phyloP scores from a whole-genome alignment of 805 yeast genomes.

The Nakazawaea ernobii region DNA sequence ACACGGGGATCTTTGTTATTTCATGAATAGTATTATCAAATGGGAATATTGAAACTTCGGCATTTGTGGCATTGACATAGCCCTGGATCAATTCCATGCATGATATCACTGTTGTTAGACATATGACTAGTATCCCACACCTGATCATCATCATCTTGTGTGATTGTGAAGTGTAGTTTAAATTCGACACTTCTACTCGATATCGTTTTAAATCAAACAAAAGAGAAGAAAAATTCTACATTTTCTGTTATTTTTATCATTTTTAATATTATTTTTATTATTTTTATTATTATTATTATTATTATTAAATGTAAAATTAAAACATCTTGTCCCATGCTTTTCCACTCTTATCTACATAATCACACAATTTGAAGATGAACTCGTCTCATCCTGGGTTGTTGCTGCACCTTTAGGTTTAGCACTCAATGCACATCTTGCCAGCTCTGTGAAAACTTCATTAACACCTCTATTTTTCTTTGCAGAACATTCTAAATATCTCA shows the following conservation, averaged over 20 bases:
- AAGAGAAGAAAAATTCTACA: no score
- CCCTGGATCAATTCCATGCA: not conserved
- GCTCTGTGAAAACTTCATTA: constrained; percentile 98
- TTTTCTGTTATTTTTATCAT: no score
- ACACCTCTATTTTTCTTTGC: constrained; percentile 97
- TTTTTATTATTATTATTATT: not conserved
- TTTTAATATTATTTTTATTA: not conserved
- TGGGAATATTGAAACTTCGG: not conserved
- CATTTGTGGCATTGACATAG: not conserved
- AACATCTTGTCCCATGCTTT: not conserved
- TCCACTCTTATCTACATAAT: constrained; percentile 28
- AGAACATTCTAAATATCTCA: constrained; percentile 92
- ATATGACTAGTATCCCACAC: no score
- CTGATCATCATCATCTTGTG: not conserved
- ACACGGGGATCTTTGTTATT: not conserved
- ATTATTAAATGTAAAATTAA: not conserved
- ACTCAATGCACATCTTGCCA: constrained; percentile 92
- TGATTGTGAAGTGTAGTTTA: no score
- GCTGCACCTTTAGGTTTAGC: constrained; percentile 79
- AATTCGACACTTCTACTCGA: no score
- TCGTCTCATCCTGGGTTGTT: constrained; percentile 42
- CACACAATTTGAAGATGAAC: constrained; percentile 24
- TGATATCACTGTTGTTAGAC: not conserved
- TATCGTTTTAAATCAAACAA: no score
- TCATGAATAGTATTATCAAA: not conserved